These are phyloP conservation scores for Phytopythium mirpurense DNA, from an alignment of 352 stramenopile genomes.

Conservation along the genomic window DNA sequence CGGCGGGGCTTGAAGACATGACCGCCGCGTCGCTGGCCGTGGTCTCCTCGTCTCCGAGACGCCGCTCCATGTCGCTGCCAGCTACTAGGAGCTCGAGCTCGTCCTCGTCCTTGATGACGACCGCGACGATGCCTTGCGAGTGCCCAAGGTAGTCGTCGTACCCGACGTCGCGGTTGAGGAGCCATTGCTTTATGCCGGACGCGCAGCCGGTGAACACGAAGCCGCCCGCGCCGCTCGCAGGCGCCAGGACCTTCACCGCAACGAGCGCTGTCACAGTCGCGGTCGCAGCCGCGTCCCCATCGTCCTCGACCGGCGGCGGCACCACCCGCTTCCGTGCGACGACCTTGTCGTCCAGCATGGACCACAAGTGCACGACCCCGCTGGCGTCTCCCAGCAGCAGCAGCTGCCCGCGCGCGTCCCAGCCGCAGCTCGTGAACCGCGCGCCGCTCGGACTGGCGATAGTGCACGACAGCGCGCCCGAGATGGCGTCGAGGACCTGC, in stretches of 20 bases:
- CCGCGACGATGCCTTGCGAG: slow-evolving; percentile 34
- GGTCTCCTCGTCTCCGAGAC: not conserved
- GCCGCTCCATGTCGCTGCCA: not conserved
- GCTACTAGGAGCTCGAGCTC: slow-evolving; percentile 14
- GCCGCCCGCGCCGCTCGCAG: slow-evolving; percentile 4
- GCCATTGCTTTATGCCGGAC: slow-evolving; percentile 54
- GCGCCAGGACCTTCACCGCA: not conserved
- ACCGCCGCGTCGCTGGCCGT: no score
- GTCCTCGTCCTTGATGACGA: slow-evolving; percentile 29
- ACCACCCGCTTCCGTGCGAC: slow-evolving; percentile 27
- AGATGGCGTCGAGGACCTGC: slow-evolving; percentile 64
- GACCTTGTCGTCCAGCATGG: slow-evolving; percentile 65
- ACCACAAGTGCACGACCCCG: slow-evolving; percentile 55
- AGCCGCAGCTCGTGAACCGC: slow-evolving; percentile 56
- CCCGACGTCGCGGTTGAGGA: slow-evolving; percentile 50
- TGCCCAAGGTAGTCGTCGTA: slow-evolving; percentile 57
- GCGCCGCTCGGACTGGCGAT: slow-evolving; percentile 40
- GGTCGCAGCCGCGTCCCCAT: not conserved
- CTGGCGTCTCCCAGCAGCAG: slow-evolving; percentile 51
- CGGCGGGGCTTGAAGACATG: not conserved
- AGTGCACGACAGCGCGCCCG: slow-evolving; percentile 43
- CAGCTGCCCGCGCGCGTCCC: slow-evolving; percentile 40
- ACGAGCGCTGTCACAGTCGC: slow-evolving; percentile 2
- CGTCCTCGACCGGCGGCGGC: not conserved
- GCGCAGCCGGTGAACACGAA: slow-evolving; percentile 39